These are phyloP conservation scores for Verticillium dahliae DNA, from an alignment of 2,329 filamentous ascomycete genomes.

Conservation along the genomic window DNA sequence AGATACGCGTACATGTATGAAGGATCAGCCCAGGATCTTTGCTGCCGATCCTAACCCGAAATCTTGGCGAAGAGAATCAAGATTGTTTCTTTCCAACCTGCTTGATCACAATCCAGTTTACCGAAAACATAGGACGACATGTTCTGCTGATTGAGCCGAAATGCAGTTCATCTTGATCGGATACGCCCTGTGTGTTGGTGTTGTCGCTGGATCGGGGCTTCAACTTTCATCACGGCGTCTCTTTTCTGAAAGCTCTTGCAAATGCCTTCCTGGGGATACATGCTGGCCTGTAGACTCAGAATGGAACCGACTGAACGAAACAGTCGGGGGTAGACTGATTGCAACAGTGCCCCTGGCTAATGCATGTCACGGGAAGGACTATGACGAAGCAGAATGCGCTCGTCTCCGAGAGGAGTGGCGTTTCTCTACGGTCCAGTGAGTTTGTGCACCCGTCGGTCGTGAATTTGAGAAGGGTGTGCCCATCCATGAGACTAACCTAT, in stretches of 20 bases:
- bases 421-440: neutral
- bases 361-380: conserved; percentile 23
- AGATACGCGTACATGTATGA: too few species aligned
- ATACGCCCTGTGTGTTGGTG: neutral
- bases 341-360: conserved; percentile 20
- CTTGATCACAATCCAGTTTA: too few species aligned
- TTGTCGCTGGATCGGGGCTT: neutral
- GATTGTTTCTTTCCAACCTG: too few species aligned
- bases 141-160: neutral
- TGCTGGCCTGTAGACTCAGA: conserved; percentile 20
- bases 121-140: too few species aligned
- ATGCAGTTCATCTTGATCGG: neutral
- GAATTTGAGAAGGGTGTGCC: neutral
- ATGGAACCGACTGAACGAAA: conserved; percentile 25
- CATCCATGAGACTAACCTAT: neutral
- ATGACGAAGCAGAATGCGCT: neutral
- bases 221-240: neutral
- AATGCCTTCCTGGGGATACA: conserved; percentile 22
- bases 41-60: too few species aligned
- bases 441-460: neutral
- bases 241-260: conserved; percentile 17
- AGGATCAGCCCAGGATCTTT: too few species aligned
- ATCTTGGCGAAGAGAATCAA: too few species aligned
- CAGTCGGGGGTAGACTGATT: conserved; percentile 26
- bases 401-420: conserved; percentile 20